Conservation (phyloP, 83 land plant species). For the Thuja plicata region DNA sequence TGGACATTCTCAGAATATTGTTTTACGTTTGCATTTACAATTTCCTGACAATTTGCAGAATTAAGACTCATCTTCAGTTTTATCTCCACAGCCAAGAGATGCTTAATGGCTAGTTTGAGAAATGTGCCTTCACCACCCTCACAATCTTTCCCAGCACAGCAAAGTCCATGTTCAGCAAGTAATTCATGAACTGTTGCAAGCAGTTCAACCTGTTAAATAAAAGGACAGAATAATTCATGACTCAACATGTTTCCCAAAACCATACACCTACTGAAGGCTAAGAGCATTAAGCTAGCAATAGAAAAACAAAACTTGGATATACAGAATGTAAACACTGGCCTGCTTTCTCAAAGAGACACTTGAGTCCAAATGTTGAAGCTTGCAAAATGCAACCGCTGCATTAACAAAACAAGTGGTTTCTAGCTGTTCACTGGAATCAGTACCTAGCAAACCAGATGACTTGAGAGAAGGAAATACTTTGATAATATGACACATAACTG, state of each 20-base stretch:
- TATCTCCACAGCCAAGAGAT: constrained; percentile 78
- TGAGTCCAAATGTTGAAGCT: constrained; percentile 78
- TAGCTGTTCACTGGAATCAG: constrained; percentile 40
- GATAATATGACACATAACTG: constrained; percentile 65
- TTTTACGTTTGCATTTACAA: constrained; percentile 11
- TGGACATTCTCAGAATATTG: background rate
- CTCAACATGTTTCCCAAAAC: constrained; percentile 4
- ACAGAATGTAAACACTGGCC: constrained; percentile 27
- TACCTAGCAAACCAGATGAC: constrained; percentile 29
- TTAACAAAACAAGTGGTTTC: constrained; percentile 70
- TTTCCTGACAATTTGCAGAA: constrained; percentile 16
- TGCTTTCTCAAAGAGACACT: constrained; percentile 59
- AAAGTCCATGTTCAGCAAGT: constrained; percentile 94
- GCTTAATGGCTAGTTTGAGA: constrained; percentile 93
- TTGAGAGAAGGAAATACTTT: constrained; percentile 37
- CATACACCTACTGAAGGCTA: background rate
- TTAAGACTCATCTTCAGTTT: constrained; percentile 53
- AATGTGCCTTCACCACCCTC: constrained; percentile 89
- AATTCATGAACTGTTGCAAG: constrained; percentile 88
- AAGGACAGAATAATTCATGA: background rate
- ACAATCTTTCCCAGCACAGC: constrained; percentile 82
- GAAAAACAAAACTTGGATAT: background rate
- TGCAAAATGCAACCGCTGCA: constrained; percentile 85
- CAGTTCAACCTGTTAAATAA: constrained; percentile 64
- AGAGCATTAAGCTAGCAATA: background rate